These are phyloP conservation scores for Posidonia australis DNA, from an alignment of 106 monocot species.

Conservation along the genomic window DNA sequence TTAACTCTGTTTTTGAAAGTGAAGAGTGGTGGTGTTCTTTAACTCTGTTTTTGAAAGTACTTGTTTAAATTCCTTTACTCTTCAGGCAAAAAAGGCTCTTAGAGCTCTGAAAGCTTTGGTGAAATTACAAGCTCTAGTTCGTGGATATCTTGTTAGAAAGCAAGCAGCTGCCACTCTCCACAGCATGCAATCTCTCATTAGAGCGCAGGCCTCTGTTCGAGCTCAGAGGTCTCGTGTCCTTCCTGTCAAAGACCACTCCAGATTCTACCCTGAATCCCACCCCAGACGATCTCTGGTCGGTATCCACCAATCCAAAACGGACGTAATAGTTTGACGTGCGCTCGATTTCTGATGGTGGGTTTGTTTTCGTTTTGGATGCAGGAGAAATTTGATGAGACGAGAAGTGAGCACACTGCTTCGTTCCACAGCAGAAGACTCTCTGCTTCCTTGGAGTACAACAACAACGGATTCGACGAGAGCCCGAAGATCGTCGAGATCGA, in stretches of 20 bases:
- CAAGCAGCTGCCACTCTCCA: slow-evolving; percentile 62
- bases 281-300: slow-evolving; percentile 38
- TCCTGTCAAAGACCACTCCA: slow-evolving; percentile 7
- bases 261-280: slow-evolving; percentile 19
- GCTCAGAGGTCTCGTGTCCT: slow-evolving; percentile 8
- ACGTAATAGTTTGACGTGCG: too few species aligned
- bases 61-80: too few species aligned
- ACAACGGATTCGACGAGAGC: slow-evolving; percentile 15
- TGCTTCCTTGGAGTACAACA: neutral
- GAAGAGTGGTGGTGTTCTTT: too few species aligned
- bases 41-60: too few species aligned
- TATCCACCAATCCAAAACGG: too few species aligned
- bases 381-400: slow-evolving; percentile 41
- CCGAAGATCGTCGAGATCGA: slow-evolving; percentile 25
- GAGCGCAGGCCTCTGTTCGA: slow-evolving; percentile 42
- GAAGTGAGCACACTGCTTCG: slow-evolving; percentile 25
- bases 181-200: slow-evolving; percentile 56
- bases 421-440: slow-evolving; percentile 18
- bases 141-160: slow-evolving; percentile 72
- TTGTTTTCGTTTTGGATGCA: slow-evolving; percentile 5
- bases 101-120: slow-evolving; percentile 67
- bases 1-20: too few species aligned
- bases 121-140: slow-evolving; percentile 72
- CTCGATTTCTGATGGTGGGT: neutral
- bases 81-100: slow-evolving; percentile 81